Evolutionary conservation across 768 basidiomycete species (phyloP).

Genomic region (Mycena leptocephala): DNA sequence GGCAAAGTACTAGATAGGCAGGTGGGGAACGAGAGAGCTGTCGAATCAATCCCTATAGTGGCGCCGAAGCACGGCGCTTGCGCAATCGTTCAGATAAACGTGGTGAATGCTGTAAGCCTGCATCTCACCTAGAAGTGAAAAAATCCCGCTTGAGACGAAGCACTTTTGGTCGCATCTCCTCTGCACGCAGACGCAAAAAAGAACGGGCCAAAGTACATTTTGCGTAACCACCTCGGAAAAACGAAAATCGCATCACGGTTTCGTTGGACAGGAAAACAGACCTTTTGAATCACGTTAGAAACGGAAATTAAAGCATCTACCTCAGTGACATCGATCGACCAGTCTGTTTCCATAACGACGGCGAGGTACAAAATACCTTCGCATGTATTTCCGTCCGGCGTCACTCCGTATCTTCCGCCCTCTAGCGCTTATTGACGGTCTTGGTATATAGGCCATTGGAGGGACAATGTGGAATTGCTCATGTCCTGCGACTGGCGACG

Average conservation of each 20-base stretch:
- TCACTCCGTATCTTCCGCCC: no score
- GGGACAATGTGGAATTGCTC: no score
- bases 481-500: no score
- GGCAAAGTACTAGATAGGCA: background rate
- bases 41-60: background rate
- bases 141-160: background rate
- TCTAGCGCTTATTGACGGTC: no score
- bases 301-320: background rate
- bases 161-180: background rate
- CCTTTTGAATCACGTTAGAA: background rate
- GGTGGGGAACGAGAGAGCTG: background rate
- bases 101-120: slow-evolving; percentile 2
- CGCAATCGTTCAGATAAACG: background rate
- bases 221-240: no score
- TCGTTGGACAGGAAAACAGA: no score
- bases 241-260: no score
- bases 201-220: background rate
- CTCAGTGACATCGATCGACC: slow-evolving; percentile 6
- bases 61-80: background rate
- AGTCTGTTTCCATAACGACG: slow-evolving; percentile 1
- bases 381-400: no score
- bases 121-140: background rate
- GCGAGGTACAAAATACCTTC: no score
- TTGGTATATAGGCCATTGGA: no score
- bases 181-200: background rate